phyloP scores from a whole-genome alignment of 2,329 filamentous ascomycete genomes.

The Zymoseptoria pseudotritici region DNA sequence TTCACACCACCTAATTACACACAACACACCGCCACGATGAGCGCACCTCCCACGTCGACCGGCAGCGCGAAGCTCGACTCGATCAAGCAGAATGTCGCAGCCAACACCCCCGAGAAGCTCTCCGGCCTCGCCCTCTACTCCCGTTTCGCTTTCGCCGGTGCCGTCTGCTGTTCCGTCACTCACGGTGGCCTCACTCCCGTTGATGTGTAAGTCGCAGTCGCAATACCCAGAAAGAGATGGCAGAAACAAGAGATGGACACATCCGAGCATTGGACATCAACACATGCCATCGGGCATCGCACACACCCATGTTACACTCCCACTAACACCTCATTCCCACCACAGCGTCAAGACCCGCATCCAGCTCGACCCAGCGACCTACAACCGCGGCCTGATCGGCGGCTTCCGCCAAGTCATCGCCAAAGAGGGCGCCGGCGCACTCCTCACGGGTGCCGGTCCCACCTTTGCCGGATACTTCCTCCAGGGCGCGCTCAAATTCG shows the following conservation, averaged over 20 bases:
- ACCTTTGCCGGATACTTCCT: conserved; percentile 89
- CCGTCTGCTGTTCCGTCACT: conserved; percentile 95
- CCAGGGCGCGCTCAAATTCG: conserved; percentile 88
- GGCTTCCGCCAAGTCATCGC: conserved; percentile 79
- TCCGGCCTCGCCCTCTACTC: conserved; percentile 73
- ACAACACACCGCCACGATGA: conserved; percentile 22
- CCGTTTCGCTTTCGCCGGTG: conserved; percentile 93
- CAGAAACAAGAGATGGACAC: neutral
- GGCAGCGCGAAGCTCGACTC: conserved; percentile 48
- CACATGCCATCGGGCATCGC: neutral
- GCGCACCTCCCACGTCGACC: conserved; percentile 41
- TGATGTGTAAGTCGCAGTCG: conserved; percentile 77
- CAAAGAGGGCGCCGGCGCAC: conserved; percentile 77
- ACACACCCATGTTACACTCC: neutral
- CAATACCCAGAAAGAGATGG: neutral
- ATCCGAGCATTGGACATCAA: neutral
- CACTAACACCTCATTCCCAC: neutral
- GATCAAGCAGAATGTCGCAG: conserved; percentile 41
- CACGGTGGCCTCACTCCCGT: conserved; percentile 95
- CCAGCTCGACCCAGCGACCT: conserved; percentile 82
- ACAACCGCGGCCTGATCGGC: conserved; percentile 81
- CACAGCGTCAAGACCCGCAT: conserved; percentile 88
- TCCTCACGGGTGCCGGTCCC: conserved; percentile 77
- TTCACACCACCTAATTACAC: neutral
- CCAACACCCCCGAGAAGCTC: conserved; percentile 47